phyloP scores from a whole-genome alignment of 1,284 basidiomycete species.

The Ustilago shanxiensis region DNA sequence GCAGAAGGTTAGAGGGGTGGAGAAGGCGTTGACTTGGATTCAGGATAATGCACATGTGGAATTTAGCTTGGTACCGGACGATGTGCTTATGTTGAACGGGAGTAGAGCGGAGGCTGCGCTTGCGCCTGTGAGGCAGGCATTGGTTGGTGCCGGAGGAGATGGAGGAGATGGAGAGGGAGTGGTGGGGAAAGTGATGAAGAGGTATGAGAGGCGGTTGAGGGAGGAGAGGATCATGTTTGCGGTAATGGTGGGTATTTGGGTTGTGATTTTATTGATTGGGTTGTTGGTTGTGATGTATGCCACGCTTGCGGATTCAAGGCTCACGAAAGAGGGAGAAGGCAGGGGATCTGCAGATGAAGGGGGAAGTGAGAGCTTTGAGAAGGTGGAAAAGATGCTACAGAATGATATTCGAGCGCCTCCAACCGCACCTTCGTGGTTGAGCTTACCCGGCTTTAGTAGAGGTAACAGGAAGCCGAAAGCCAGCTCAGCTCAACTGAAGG shows the following conservation, averaged over 20 bases:
- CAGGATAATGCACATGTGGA: conserved; percentile 85
- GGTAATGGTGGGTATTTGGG: conserved; percentile 85
- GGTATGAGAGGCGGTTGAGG: conserved; percentile 75
- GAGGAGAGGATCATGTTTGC: conserved; percentile 85
- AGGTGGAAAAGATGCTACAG: conserved; percentile 16
- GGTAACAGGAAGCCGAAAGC: not conserved
- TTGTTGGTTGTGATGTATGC: conserved; percentile 75
- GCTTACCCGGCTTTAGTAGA: not conserved
- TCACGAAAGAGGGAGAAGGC: not conserved
- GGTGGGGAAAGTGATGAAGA: conserved; percentile 77
- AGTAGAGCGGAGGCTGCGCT: conserved; percentile 78
- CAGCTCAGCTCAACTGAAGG: not conserved
- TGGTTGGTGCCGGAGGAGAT: conserved; percentile 60
- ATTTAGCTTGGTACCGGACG: conserved; percentile 80
- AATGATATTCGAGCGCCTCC: not conserved
- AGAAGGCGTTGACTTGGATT: conserved; percentile 89
- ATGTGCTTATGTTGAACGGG: conserved; percentile 81
- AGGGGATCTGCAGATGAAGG: not conserved
- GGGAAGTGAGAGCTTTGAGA: not conserved
- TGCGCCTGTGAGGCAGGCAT: conserved; percentile 29
- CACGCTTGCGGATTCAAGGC: conserved; percentile 8
- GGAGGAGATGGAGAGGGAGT: conserved; percentile 75
- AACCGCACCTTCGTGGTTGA: not conserved
- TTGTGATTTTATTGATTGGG: conserved; percentile 80
- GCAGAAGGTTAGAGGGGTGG: conserved; percentile 85